Percentiles rank a stretch among this genome's conserved stretches.
These are phyloP conservation scores for Ceratocystis albifundus DNA, from an alignment of 2,329 filamentous ascomycete genomes.

Conservation along the genomic window DNA sequence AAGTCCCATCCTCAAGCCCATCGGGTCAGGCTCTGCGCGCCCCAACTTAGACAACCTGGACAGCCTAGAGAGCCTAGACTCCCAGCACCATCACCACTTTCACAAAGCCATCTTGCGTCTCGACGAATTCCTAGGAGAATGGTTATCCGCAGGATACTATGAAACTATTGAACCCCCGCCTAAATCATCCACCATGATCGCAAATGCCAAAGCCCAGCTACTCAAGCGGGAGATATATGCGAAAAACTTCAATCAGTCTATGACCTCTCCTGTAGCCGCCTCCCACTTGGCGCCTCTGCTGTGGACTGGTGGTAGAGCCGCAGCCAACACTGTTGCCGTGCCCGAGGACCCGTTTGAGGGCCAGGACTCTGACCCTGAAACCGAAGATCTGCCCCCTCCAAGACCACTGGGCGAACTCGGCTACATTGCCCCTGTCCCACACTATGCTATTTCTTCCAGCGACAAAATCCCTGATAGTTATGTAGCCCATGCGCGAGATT, in stretches of 20 bases:
- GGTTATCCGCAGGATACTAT: constrained; percentile 88
- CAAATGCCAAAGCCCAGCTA: constrained; percentile 76
- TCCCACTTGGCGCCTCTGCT: constrained; percentile 17
- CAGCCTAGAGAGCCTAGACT: constrained; percentile 4
- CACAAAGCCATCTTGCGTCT: constrained; percentile 60
- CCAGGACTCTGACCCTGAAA: constrained; percentile 14
- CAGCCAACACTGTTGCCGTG: constrained; percentile 8
- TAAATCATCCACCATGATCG: constrained; percentile 73
- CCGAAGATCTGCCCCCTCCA: constrained; percentile 25
- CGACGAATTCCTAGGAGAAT: constrained; percentile 90
- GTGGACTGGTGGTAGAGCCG: constrained; percentile 19
- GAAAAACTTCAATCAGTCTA: constrained; percentile 31
- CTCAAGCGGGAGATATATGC: constrained; percentile 61
- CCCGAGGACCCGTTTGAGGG: constrained; percentile 22
- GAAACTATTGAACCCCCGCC: constrained; percentile 85
- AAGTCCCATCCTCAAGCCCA: constrained; percentile 23
- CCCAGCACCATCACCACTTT: constrained; percentile 28
- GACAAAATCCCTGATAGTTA: constrained; percentile 79
- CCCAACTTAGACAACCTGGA: constrained; percentile 3
- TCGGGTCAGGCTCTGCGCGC: constrained; percentile 13
- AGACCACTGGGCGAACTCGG: constrained; percentile 25
- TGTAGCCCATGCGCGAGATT: constrained; percentile 78
- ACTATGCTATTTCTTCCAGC: constrained; percentile 69
- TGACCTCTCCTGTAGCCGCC: constrained; percentile 18
- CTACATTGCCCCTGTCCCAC: constrained; percentile 67